Percentiles rank a stretch among this genome's conserved stretches.
Conservation (phyloP, 2,329 filamentous ascomycete genomes). For the Ascochyta pisi region DNA sequence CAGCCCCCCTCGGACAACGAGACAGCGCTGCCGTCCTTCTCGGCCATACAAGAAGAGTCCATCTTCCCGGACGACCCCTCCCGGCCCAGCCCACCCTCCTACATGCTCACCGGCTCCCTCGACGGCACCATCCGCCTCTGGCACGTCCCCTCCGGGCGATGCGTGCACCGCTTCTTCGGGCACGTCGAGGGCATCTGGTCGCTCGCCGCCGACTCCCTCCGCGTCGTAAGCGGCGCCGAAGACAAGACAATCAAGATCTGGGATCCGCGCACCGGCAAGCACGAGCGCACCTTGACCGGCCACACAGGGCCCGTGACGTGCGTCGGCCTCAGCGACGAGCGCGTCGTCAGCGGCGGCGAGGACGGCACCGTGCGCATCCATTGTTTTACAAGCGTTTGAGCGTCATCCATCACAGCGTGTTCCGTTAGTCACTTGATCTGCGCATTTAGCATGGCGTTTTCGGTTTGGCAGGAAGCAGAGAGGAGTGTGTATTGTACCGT, state of each 20-base stretch:
- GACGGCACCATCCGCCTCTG: constrained; percentile 92
- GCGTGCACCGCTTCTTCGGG: constrained; percentile 91
- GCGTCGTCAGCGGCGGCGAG: constrained; percentile 90
- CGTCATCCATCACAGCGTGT: not conserved
- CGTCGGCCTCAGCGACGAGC: constrained; percentile 85
- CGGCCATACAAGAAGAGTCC: constrained; percentile 27
- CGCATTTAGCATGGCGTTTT: constrained; percentile 17
- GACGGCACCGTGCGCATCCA: constrained; percentile 85
- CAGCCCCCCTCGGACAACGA: constrained; percentile 35
- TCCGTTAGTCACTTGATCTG: not conserved
- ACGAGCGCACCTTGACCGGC: constrained; percentile 89
- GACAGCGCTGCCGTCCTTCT: constrained; percentile 6
- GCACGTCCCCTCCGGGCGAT: constrained; percentile 83
- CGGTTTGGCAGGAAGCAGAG: not conserved
- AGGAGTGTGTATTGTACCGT: not conserved
- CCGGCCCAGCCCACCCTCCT: constrained; percentile 79
- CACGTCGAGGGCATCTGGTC: constrained; percentile 97
- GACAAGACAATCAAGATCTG: constrained; percentile 96
- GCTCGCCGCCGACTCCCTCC: constrained; percentile 83
- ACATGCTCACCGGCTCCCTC: constrained; percentile 91
- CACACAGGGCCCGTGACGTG: constrained; percentile 93
- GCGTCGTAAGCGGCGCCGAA: constrained; percentile 87
- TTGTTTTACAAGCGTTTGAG: constrained; percentile 36
- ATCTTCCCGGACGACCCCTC: constrained; percentile 67
- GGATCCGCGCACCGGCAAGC: constrained; percentile 90